These are phyloP conservation scores for Aspergillus homomorphus DNA, from an alignment of 495 filamentous ascomycete genomes.

Conservation along the genomic window DNA sequence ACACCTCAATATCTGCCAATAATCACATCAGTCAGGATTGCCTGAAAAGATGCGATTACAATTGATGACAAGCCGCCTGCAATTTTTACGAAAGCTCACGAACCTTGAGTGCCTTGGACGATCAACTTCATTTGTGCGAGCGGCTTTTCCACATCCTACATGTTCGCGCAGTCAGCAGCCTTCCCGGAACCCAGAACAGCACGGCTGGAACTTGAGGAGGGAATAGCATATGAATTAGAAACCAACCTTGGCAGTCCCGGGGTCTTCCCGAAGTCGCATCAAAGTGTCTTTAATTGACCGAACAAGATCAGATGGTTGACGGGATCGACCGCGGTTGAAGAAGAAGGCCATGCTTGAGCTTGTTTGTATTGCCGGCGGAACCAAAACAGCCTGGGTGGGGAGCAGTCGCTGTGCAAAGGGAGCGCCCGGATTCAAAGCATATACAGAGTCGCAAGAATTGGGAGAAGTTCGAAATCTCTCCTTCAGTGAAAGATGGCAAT, in stretches of 20 bases:
- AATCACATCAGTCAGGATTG: slow-evolving; percentile 7
- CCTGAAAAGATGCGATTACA: no score
- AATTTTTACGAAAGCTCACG: slow-evolving; percentile 16
- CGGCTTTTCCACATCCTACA: slow-evolving; percentile 67
- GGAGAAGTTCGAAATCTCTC: not conserved
- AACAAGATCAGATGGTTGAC: slow-evolving; percentile 55
- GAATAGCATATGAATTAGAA: slow-evolving; percentile 15
- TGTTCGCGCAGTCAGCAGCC: slow-evolving; percentile 23
- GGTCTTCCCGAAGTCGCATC: slow-evolving; percentile 44
- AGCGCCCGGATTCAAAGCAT: not conserved
- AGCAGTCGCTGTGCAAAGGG: not conserved
- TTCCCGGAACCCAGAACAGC: not conserved
- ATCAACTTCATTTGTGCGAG: slow-evolving; percentile 79
- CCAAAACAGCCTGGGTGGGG: slow-evolving; percentile 6
- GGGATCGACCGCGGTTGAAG: slow-evolving; percentile 65
- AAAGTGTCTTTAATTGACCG: slow-evolving; percentile 57
- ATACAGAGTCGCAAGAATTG: not conserved
- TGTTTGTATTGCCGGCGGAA: slow-evolving; percentile 16
- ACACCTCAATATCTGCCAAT: slow-evolving; percentile 71
- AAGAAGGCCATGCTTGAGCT: slow-evolving; percentile 81
- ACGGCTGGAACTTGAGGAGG: slow-evolving; percentile 22
- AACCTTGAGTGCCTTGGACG: slow-evolving; percentile 80
- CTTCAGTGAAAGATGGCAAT: not conserved
- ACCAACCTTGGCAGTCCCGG: slow-evolving; percentile 46
- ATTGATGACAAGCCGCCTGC: not conserved